Conservation (phyloP, 306 rosid genomes). For the Carpinus viminea region DNA sequence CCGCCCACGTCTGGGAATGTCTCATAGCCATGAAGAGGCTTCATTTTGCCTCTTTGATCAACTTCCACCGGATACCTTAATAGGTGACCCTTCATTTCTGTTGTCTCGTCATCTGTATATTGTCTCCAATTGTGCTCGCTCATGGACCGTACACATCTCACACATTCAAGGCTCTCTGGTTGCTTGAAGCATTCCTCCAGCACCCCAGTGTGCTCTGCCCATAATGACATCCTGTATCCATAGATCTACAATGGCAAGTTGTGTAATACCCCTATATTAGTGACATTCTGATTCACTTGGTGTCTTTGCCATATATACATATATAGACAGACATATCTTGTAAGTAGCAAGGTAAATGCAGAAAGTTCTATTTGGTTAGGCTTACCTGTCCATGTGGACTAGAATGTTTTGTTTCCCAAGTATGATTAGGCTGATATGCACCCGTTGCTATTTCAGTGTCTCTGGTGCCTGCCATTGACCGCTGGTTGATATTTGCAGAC, state of each 20-base stretch:
- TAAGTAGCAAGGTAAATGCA: neutral
- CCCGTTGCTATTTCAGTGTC: constrained; percentile 97
- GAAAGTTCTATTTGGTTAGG: constrained; percentile 5
- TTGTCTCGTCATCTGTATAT: constrained; percentile 53
- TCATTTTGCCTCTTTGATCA: constrained; percentile 65
- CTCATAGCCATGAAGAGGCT: constrained; percentile 51
- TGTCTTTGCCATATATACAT: neutral
- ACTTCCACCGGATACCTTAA: constrained; percentile 73
- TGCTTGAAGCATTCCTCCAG: constrained; percentile 57
- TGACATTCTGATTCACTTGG: neutral
- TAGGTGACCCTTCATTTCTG: constrained; percentile 76
- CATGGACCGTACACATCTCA: constrained; percentile 47
- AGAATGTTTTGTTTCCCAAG: constrained; percentile 55
- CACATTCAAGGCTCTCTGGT: constrained; percentile 80
- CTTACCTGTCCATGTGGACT: constrained; percentile 77
- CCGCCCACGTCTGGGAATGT: constrained; percentile 85
- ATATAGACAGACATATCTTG: neutral
- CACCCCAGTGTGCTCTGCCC: constrained; percentile 80
- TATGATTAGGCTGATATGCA: constrained; percentile 75
- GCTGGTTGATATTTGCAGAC: constrained; percentile 87
- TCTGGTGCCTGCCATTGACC: constrained; percentile 88
- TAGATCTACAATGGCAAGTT: constrained; percentile 43
- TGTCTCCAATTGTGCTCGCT: constrained; percentile 83
- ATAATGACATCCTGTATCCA: constrained; percentile 85
- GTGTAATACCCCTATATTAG: too few species aligned